Conservation (phyloP, 371 early-diverging fungal genomes). For the Syncephalastrum sp. region DNA sequence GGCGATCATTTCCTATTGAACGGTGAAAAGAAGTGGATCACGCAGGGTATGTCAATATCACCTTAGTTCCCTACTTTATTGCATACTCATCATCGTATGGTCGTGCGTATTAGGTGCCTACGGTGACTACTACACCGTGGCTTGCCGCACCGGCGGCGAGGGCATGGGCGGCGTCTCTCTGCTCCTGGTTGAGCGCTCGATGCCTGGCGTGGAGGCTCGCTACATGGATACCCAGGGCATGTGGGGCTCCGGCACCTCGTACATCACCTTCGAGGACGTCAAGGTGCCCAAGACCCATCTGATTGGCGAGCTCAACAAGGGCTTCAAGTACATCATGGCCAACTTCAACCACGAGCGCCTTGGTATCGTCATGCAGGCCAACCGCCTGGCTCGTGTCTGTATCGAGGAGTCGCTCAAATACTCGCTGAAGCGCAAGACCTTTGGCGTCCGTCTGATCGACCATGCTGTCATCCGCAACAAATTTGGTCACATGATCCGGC, state of each 20-base stretch:
- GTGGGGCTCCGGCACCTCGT: conserved; percentile 81
- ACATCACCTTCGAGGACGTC: conserved; percentile 83
- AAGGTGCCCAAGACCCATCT: conserved; percentile 81
- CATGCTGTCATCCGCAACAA: conserved; percentile 75
- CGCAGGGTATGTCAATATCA: conserved; percentile 62
- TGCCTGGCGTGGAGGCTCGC: conserved; percentile 81
- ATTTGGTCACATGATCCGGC: conserved; percentile 76
- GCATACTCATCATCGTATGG: conserved; percentile 45
- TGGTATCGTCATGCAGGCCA: conserved; percentile 84
- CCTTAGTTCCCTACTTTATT: too few relatives aligned
- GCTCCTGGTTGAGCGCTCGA: conserved; percentile 71
- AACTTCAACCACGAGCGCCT: conserved; percentile 79
- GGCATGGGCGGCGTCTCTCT: conserved; percentile 87
- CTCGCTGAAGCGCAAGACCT: conserved; percentile 85
- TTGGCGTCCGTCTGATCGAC: conserved; percentile 77
- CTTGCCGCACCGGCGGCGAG: conserved; percentile 74
- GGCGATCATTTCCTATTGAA: conserved; percentile 77
- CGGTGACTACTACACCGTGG: conserved; percentile 71
- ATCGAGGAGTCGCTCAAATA: conserved; percentile 85
- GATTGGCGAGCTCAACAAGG: conserved; percentile 85
- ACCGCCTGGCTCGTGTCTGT: conserved; percentile 83
- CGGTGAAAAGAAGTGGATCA: conserved; percentile 89
- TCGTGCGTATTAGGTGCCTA: conserved; percentile 50
- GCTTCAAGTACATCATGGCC: conserved; percentile 81
- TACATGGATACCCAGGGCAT: conserved; percentile 75